These are phyloP conservation scores for Nothopassalora personata DNA, from an alignment of 2,329 filamentous ascomycete genomes.

Conservation along the genomic window DNA sequence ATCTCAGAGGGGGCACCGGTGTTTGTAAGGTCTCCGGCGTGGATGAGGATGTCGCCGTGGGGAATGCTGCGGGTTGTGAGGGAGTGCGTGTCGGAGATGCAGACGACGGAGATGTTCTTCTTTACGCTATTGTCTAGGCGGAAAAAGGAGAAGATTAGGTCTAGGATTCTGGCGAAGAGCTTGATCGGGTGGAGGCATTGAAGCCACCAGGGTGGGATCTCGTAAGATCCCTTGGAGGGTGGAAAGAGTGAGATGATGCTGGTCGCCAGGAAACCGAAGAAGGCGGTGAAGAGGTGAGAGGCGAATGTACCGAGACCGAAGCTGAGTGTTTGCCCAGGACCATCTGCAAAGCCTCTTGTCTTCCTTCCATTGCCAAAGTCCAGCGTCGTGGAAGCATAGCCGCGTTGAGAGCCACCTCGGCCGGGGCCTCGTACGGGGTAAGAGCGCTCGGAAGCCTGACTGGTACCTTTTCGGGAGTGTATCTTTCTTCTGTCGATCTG, in stretches of 20 bases:
- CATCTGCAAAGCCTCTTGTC: not conserved
- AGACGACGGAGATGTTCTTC: conserved; percentile 67
- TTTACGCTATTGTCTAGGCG: conserved; percentile 51
- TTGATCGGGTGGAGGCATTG: conserved; percentile 33
- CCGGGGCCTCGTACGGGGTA: not conserved
- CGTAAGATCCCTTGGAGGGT: conserved; percentile 12
- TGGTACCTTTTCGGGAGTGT: not conserved
- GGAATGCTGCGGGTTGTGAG: conserved; percentile 54
- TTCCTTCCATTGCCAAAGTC: not conserved
- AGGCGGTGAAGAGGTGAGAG: not conserved
- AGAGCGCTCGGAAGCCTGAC: not conserved
- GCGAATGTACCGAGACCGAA: not conserved
- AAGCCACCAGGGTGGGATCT: conserved; percentile 20
- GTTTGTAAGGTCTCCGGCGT: conserved; percentile 80
- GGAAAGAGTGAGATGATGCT: not conserved
- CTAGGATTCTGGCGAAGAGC: conserved; percentile 37
- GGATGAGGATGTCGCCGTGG: conserved; percentile 76
- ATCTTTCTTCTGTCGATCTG: not conserved
- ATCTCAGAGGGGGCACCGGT: conserved; percentile 66
- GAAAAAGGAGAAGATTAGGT: conserved; percentile 55
- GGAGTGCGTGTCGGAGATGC: conserved; percentile 83
- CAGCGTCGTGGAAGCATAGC: not conserved
- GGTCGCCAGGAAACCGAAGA: not conserved
- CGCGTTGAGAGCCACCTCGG: not conserved
- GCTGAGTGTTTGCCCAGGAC: not conserved